Base-by-base conservation (phyloP, 257 asterid genomes). In the Rhazya stricta region DNA sequence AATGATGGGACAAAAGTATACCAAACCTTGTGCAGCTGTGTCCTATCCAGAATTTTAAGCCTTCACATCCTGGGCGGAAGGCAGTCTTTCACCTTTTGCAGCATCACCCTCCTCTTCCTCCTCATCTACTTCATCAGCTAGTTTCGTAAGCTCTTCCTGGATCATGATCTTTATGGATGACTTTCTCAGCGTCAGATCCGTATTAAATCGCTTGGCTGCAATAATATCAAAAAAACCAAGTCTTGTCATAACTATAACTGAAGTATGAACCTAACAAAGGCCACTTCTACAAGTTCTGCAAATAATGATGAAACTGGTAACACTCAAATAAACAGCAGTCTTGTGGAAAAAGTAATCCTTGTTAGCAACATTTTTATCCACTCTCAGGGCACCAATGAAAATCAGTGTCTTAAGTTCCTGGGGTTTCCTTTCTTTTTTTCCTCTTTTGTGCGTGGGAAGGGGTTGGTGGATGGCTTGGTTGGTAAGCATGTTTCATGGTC, bases 131-230 rank as follows among this genome's bases (percentile, higher is more conserved):
- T 85, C 96, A 1, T 89, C 97, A 1, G 96, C 98, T 58, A 94
- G 86, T 77, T 87, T 89, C 10, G 96, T 88, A 48, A 94, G 90
- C 83, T 94, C 98, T 2, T 94, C 95, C 87, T 94, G 98, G 83
- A 94, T 91, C 96, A 94, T 89, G 54, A 82, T 76, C 88, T 94
- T 94, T 79, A 89, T 85, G 16, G 88, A 75, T 15, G 89, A 74
- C 69, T 89, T 89, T 75, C 90, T 85, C 0, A 88, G 60, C 0
- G 93, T 76, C 62, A 94, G 85, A 78, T 94, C 96, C 1, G 75
- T 78, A 45, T 78, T 72, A 79, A 84, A 94, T 69, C 79, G 82
- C 81, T 85, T 79, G 12, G 83, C 99, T 94, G 92, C n/a, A n/a
- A n/a, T n/a, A 77, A 89, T 72, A 45, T 60, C 15, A 60, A 63